These are phyloP conservation scores for Globisporangium cederbergense DNA, from an alignment of 352 stramenopile genomes.

Conservation along the genomic window DNA sequence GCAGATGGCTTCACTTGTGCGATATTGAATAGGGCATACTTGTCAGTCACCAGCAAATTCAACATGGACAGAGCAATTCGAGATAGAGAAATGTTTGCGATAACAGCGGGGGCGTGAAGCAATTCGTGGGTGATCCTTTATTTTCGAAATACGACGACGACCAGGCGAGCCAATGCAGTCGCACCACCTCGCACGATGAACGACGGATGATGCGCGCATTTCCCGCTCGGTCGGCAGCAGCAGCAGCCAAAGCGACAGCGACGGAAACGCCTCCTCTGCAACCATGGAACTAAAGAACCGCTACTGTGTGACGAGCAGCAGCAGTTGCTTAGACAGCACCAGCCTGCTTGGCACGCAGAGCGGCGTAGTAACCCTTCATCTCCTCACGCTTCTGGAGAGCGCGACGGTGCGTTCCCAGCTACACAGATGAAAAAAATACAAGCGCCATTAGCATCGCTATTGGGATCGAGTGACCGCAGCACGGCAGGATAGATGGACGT, in stretches of 20 bases:
- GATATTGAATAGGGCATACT: background rate
- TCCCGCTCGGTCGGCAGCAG: conserved; percentile 9
- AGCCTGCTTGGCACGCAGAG: conserved; percentile 94
- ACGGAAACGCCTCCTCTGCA: conserved; percentile 14
- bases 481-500: conserved; percentile 37
- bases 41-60: background rate
- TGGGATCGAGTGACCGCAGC: background rate
- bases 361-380: conserved; percentile 98
- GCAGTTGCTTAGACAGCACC: conserved; percentile 42
- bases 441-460: conserved; percentile 5
- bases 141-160: conserved; percentile 50
- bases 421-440: background rate
- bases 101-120: conserved; percentile 13
- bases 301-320: conserved; percentile 19
- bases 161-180: conserved; percentile 3
- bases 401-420: conserved; percentile 97
- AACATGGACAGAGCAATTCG: background rate
- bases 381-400: conserved; percentile 98
- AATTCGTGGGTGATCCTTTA: conserved; percentile 53
- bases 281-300: conserved; percentile 41
- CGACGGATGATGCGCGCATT: background rate
- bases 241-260: conserved; percentile 20
- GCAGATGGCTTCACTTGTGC: background rate
- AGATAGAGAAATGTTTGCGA: background rate
- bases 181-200: background rate